phyloP scores from a whole-genome alignment of 257 asterid genomes.

The Jasminum sambac region DNA sequence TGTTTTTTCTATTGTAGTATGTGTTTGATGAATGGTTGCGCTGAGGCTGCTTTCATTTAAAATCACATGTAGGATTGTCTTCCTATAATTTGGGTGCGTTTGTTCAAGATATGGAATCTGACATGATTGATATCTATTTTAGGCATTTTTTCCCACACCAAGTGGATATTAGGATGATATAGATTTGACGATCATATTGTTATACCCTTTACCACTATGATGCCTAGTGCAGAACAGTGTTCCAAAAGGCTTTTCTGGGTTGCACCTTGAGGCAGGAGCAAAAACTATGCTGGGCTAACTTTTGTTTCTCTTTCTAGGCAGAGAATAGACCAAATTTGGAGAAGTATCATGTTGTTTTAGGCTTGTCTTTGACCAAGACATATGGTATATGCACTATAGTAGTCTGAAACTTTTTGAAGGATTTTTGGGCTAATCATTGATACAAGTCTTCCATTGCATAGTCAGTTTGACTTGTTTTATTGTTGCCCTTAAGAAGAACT shows the following conservation, averaged over 20 bases:
- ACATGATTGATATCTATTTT: background rate
- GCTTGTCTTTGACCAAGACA: background rate
- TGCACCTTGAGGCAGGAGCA: background rate
- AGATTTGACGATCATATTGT: slow-evolving; percentile 1
- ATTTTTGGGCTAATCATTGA: background rate
- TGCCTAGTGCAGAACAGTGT: background rate
- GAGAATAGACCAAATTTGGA: background rate
- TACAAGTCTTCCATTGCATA: background rate
- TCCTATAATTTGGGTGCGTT: background rate
- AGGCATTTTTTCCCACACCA: background rate
- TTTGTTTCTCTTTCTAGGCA: background rate
- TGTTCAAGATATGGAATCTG: background rate
- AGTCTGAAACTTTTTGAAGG: background rate
- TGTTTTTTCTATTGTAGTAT: background rate
- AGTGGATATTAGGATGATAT: slow-evolving; percentile 11
- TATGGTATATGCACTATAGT: background rate
- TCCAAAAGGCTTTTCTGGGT: background rate
- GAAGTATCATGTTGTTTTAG: background rate
- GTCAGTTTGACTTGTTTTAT: background rate
- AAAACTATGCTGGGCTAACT: background rate
- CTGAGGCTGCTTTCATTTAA: background rate
- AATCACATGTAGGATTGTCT: background rate
- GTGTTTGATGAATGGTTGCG: background rate
- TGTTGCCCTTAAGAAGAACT: background rate
- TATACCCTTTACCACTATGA: background rate